Evolutionary conservation across 106 monocot genomes (phyloP), one percentile per base, ranked within the genome.

Genomic region (Gastrodia elata): DNA sequence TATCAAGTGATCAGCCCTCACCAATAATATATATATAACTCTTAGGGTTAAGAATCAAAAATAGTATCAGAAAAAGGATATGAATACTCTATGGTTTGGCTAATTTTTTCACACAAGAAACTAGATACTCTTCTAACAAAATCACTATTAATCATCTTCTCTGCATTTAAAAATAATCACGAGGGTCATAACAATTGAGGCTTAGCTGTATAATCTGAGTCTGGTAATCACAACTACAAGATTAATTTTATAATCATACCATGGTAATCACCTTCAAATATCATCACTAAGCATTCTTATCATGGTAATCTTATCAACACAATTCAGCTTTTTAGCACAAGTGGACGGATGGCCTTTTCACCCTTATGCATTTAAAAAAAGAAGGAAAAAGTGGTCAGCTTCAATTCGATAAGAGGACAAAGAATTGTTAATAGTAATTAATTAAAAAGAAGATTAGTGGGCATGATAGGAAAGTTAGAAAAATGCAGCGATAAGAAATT

Each of bases 321-420:
- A 61, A 61, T 61, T n/a, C 26, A 61, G 30, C 32, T 61, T 61
- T 61, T 61, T 7, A 28, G 61, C 61, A 32, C 61, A 61, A 61
- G 32, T 61, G 30, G 61, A 61, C 16, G 30, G 13, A 20, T 61
- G 61, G 11, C 61, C 26, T 61, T 61, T 61, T 28, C 61, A 61
- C 30, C 13, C 30, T 30, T 11, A 26, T 30, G 24, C 27, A 28
- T 32, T 61, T 32, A 61, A 61, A 61, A 61, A 61, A 28, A 14
- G 14, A 32, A 32, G 61, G 30, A 61, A 28, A 61, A 61, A 61
- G 61, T 33, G 61, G 30, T 14, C 61, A 61, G 30, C 61, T 11
- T 61, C 61, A 28, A 61, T 61, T 61, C 13, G 13, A 61, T 28
- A 11, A 7, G 61, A 32, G 7, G 26, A 61, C 28, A 61, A 61